Conservation (phyloP, 2,329 filamentous ascomycete species). For the Pyrenochaeta sp. region DNA sequence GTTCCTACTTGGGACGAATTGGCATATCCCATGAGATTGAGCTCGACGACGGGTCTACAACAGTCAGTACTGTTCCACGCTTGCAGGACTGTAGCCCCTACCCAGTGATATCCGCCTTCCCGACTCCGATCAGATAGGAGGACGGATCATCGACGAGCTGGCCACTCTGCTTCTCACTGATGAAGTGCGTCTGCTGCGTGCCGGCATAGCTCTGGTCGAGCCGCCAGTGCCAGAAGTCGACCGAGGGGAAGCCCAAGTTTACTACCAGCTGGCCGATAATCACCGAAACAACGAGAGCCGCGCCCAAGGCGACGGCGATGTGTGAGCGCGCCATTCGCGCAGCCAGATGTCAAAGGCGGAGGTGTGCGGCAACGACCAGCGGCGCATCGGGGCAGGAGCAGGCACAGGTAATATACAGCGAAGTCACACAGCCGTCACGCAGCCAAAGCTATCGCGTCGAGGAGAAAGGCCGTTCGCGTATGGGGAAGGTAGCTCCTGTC, state of each 20-base stretch:
- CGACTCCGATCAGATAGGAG: slow-evolving; percentile 70
- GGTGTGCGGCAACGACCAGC: slow-evolving; percentile 15
- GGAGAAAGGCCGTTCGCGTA: neutral
- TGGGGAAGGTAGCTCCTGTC: slow-evolving; percentile 6
- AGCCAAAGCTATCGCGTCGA: neutral
- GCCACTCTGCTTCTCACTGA: slow-evolving; percentile 37
- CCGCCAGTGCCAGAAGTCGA: slow-evolving; percentile 46
- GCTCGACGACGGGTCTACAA: slow-evolving; percentile 79
- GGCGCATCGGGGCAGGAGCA: slow-evolving; percentile 12
- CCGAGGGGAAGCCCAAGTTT: slow-evolving; percentile 43
- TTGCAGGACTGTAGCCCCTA: slow-evolving; percentile 38
- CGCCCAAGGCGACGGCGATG: slow-evolving; percentile 46
- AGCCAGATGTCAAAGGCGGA: slow-evolving; percentile 26
- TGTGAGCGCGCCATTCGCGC: slow-evolving; percentile 50
- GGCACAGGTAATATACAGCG: slow-evolving; percentile 2
- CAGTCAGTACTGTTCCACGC: slow-evolving; percentile 14
- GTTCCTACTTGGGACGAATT: slow-evolving; percentile 82
- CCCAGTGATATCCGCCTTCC: slow-evolving; percentile 77
- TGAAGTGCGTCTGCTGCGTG: slow-evolving; percentile 33
- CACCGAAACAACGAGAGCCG: slow-evolving; percentile 42
- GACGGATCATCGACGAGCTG: slow-evolving; percentile 48
- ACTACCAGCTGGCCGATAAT: slow-evolving; percentile 45
- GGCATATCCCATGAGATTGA: slow-evolving; percentile 92
- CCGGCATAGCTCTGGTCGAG: slow-evolving; percentile 31
- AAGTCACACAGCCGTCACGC: neutral